phyloP scores from a whole-genome alignment of 2,329 filamentous ascomycete species.

The Neopestalotiopsis sp. region DNA sequence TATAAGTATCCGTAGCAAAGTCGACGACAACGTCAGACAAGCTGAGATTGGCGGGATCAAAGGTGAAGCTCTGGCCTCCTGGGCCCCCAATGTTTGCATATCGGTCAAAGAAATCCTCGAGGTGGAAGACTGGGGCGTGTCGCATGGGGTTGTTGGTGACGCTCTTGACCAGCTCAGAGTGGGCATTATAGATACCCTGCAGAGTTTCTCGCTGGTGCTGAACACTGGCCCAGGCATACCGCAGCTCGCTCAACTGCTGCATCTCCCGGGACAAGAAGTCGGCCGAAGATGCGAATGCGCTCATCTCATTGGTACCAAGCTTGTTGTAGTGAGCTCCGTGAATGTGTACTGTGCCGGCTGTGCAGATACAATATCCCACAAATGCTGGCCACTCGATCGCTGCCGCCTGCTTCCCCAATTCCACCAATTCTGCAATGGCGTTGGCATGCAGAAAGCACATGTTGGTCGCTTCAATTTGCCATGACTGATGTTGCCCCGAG shows the following conservation, averaged over 20 bases:
- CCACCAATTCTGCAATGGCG: constrained; percentile 82
- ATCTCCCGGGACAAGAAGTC: constrained; percentile 80
- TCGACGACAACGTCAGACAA: constrained; percentile 72
- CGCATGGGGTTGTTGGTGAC: constrained; percentile 71
- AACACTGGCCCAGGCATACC: constrained; percentile 77
- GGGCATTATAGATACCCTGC: constrained; percentile 78
- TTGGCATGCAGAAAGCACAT: constrained; percentile 87
- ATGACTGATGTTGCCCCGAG: constrained; percentile 84
- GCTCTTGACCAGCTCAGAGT: constrained; percentile 79
- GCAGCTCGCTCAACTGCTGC: constrained; percentile 78
- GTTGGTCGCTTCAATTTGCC: constrained; percentile 91
- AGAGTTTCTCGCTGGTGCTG: constrained; percentile 83
- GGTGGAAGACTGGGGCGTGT: constrained; percentile 80
- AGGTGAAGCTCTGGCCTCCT: constrained; percentile 65
- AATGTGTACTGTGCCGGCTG: constrained; percentile 86
- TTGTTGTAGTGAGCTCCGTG: constrained; percentile 82
- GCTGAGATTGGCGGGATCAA: constrained; percentile 77
- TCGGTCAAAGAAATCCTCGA: constrained; percentile 87
- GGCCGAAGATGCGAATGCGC: constrained; percentile 65
- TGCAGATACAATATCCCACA: constrained; percentile 85
- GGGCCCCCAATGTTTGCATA: constrained; percentile 66
- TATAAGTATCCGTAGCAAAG: constrained; percentile 61
- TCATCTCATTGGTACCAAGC: constrained; percentile 55
- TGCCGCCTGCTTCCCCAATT: constrained; percentile 75
- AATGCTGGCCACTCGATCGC: constrained; percentile 86